A percentile compares a stretch with the other conserved stretches of the same genome.
phyloP scores from a whole-genome alignment of 495 filamentous ascomycete genomes.

The Podospora anserina region DNA sequence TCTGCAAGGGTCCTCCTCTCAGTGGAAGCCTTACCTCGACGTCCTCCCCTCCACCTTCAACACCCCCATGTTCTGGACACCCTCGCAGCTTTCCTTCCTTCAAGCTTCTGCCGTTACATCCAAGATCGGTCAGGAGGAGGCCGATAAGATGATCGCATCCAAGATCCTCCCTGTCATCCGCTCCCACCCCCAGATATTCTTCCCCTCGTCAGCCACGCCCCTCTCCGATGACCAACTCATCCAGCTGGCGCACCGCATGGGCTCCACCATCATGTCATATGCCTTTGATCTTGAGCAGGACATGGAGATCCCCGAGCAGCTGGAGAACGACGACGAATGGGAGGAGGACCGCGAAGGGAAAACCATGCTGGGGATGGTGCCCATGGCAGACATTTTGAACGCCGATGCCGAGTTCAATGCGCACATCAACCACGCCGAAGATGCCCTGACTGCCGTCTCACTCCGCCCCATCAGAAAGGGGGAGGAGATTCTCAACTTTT shows the following conservation, averaged over 20 bases:
- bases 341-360: slow-evolving; percentile 67
- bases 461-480: slow-evolving; percentile 62
- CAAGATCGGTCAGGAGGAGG: slow-evolving; percentile 73
- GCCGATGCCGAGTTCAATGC: slow-evolving; percentile 83
- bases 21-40: slow-evolving; percentile 78
- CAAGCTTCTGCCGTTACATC: slow-evolving; percentile 71
- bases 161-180: slow-evolving; percentile 58
- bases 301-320: slow-evolving; percentile 47
- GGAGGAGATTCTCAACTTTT: slow-evolving; percentile 89
- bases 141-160: slow-evolving; percentile 64
- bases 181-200: slow-evolving; percentile 45
- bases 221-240: slow-evolving; percentile 52
- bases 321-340: slow-evolving; percentile 55
- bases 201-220: slow-evolving; percentile 44
- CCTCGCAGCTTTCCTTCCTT: slow-evolving; percentile 65
- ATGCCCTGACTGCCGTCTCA: slow-evolving; percentile 61
- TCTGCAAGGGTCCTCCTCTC: slow-evolving; percentile 55
- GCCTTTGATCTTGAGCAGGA: slow-evolving; percentile 75
- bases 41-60: slow-evolving; percentile 76
- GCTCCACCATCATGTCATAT: slow-evolving; percentile 88
- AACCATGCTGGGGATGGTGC: slow-evolving; percentile 77
- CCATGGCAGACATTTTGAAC: slow-evolving; percentile 89
- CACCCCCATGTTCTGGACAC: slow-evolving; percentile 88
- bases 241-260: slow-evolving; percentile 70
- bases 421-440: slow-evolving; percentile 68